Conservation (phyloP, 2,329 filamentous ascomycete genomes). For the Pseudocercospora fijiensis region DNA sequence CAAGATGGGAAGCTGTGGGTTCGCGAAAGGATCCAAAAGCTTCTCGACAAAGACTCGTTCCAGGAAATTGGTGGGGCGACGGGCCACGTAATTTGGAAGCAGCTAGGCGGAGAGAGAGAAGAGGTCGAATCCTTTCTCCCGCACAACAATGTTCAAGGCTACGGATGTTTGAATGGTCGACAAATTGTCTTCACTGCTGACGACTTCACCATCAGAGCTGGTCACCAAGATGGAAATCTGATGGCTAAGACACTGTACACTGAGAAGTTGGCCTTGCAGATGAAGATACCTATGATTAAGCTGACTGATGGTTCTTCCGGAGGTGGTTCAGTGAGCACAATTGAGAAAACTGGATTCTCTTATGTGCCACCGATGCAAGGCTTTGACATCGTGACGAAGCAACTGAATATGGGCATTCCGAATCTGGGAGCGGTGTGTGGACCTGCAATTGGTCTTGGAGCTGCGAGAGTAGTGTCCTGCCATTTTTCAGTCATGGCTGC, state of each 20-base stretch:
- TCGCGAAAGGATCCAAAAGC: conserved; percentile 57
- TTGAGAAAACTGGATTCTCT: conserved; percentile 55
- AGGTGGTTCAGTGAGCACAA: conserved; percentile 62
- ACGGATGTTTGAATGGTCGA: conserved; percentile 51
- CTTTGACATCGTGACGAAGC: conserved; percentile 54
- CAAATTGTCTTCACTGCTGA: conserved; percentile 62
- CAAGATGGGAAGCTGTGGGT: conserved; percentile 66
- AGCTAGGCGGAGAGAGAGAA: conserved; percentile 46
- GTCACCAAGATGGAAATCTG: conserved; percentile 63
- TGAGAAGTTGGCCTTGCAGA: conserved; percentile 59
- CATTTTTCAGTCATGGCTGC: conserved; percentile 67
- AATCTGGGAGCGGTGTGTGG: conserved; percentile 64
- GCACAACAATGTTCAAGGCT: conserved; percentile 62
- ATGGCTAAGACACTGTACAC: conserved; percentile 58
- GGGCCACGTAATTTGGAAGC: conserved; percentile 60
- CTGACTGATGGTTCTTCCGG: conserved; percentile 64
- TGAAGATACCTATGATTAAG: conserved; percentile 62
- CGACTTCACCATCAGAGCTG: conserved; percentile 63
- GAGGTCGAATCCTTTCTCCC: conserved; percentile 55
- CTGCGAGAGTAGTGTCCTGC: conserved; percentile 60
- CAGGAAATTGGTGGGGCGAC: conserved; percentile 61
- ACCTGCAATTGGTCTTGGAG: conserved; percentile 63
- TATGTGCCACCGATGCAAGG: conserved; percentile 60
- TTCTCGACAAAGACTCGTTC: conserved; percentile 59
- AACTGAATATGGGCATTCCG: conserved; percentile 63